A percentile compares a stretch with the other conserved stretches of the same genome.
Evolutionary conservation across 345 rosid species (phyloP).

Genomic region (Pistacia integerrima): DNA sequence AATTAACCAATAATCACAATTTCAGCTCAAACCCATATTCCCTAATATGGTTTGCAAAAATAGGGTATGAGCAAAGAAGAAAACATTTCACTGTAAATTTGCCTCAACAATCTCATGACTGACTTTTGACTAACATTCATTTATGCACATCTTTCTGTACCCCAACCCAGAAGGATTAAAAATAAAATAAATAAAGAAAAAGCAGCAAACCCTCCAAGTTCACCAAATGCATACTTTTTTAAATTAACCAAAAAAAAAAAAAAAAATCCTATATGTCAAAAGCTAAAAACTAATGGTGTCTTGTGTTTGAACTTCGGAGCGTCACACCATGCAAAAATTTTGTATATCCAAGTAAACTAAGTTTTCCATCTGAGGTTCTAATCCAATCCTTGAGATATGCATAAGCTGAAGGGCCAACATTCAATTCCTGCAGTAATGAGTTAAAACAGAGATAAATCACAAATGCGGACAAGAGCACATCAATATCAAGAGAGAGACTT

Average conservation of each 20-base stretch:
- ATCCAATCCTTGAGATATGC: slow-evolving; percentile 79
- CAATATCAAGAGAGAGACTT: not conserved
- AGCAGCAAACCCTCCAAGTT: slow-evolving; percentile 7
- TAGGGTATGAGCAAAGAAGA: slow-evolving; percentile 10
- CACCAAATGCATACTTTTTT: slow-evolving; percentile 10
- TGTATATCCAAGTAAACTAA: slow-evolving; percentile 76
- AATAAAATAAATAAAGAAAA: not conserved
- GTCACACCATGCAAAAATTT: slow-evolving; percentile 88
- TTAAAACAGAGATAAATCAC: slow-evolving; percentile 5
- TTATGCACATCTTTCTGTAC: slow-evolving; percentile 37
- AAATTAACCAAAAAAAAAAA: not conserved
- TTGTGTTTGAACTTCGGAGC: slow-evolving; percentile 69
- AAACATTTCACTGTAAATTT: slow-evolving; percentile 17
- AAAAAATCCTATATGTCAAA: slow-evolving; percentile 26
- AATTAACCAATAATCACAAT: slow-evolving; percentile 25
- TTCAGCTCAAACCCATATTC: slow-evolving; percentile 15
- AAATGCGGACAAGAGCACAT: not conserved
- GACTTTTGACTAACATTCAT: slow-evolving; percentile 29
- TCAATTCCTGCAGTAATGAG: slow-evolving; percentile 59
- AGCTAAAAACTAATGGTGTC: slow-evolving; percentile 54
- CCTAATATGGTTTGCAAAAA: slow-evolving; percentile 12
- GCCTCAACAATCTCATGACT: slow-evolving; percentile 19
- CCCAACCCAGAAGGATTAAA: slow-evolving; percentile 7
- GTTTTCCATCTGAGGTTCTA: slow-evolving; percentile 78
- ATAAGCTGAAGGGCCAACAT: slow-evolving; percentile 80